Percentiles rank a stretch among this genome's conserved stretches.
phyloP scores from a whole-genome alignment of 176 grass and related monocot species.

The Avena eriantha region DNA sequence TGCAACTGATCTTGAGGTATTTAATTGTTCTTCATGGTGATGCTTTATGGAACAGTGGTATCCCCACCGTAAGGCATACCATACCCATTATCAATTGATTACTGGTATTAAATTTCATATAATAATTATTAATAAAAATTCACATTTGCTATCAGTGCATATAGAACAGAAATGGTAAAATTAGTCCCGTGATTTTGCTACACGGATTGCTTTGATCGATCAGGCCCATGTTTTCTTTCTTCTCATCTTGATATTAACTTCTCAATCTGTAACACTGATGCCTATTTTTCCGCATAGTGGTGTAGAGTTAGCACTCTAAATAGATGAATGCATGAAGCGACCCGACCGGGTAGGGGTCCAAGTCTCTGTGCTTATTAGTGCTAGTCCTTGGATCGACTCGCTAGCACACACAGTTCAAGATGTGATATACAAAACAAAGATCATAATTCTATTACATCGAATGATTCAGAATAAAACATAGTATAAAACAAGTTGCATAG shows the following conservation, averaged over 20 bases:
- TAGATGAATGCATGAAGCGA: background rate
- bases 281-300: background rate
- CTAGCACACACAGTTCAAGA: no score
- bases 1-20: slow-evolving; percentile 80
- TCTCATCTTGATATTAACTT: slow-evolving; percentile 12
- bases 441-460: no score
- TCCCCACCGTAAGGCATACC: background rate
- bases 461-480: no score
- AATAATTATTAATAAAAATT: background rate
- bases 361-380: no score
- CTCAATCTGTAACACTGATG: background rate
- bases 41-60: background rate
- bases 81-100: background rate
- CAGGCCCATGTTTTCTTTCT: background rate
- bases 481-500: no score
- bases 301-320: background rate
- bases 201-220: background rate
- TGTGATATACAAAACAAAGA: no score
- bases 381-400: no score
- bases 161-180: background rate
- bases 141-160: background rate
- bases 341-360: no score
- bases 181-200: background rate
- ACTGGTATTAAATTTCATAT: background rate
- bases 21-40: background rate